Evolutionary conservation across 2,329 filamentous ascomycete genomes (phyloP).

Genomic region (Hymenoscyphus infarciens): DNA sequence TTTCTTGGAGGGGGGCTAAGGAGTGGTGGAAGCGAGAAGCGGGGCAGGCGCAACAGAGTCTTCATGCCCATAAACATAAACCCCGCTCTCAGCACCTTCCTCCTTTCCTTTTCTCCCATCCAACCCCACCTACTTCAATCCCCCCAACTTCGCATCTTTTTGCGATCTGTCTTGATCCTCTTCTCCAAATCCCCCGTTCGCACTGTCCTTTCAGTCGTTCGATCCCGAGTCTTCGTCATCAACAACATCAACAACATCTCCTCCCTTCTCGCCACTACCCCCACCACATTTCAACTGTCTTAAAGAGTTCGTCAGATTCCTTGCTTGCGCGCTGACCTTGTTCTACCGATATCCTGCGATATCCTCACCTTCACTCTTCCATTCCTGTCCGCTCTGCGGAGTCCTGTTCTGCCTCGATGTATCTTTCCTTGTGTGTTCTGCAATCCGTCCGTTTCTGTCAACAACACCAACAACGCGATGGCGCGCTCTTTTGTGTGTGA

Average conservation of each 20-base stretch:
- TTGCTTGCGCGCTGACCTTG: constrained; percentile 35
- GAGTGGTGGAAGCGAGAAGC: constrained; percentile 1
- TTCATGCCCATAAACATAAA: not conserved
- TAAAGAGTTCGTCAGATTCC: constrained; percentile 38
- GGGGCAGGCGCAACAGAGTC: constrained; percentile 3
- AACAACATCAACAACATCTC: constrained; percentile 8
- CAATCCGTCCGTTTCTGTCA: constrained; percentile 32
- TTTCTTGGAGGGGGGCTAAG: not conserved
- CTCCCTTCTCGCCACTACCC: constrained; percentile 15
- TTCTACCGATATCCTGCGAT: constrained; percentile 25
- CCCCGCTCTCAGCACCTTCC: constrained; percentile 17
- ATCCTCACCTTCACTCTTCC: constrained; percentile 32
- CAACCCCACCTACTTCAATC: constrained; percentile 18
- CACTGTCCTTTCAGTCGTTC: constrained; percentile 31
- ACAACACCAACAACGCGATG: constrained; percentile 32
- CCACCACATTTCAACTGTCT: constrained; percentile 25
- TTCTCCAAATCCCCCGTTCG: constrained; percentile 22
- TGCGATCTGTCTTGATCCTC: constrained; percentile 15
- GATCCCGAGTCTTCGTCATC: constrained; percentile 23
- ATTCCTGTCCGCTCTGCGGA: constrained; percentile 32
- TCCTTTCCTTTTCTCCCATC: constrained; percentile 8
- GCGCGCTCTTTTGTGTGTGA: constrained; percentile 35
- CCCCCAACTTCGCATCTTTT: constrained; percentile 18
- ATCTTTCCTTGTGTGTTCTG: constrained; percentile 36
- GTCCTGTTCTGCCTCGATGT: constrained; percentile 37